Conservation (phyloP, 768 basidiomycete species). For the Kwoniella botswanensis region DNA sequence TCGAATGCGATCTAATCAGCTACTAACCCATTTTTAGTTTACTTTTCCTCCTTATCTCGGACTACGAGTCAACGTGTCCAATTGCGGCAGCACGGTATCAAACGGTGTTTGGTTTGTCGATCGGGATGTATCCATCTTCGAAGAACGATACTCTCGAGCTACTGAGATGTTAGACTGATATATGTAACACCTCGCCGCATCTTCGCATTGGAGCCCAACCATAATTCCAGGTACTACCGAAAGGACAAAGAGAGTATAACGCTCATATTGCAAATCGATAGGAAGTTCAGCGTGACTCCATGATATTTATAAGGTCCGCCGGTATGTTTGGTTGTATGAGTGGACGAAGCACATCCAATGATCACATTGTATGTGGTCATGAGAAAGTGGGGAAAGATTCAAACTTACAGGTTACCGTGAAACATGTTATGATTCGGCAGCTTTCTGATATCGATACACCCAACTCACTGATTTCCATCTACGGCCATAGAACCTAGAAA, state of each 20-base stretch:
- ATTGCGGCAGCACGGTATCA: background rate
- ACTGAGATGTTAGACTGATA: background rate
- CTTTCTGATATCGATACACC: too few species aligned
- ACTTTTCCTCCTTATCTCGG: background rate
- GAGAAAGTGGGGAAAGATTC: too few species aligned
- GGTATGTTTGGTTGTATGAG: too few species aligned
- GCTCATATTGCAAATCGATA: background rate
- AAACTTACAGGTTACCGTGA: too few species aligned
- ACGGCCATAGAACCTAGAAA: background rate
- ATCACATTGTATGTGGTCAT: too few species aligned
- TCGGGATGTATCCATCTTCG: too few species aligned
- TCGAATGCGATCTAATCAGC: background rate
- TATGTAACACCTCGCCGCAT: background rate
- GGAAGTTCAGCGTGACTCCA: background rate
- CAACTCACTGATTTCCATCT: background rate
- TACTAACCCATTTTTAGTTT: background rate
- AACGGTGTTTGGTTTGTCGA: background rate
- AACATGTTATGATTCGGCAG: too few species aligned
- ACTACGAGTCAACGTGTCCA: background rate
- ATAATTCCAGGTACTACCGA: background rate
- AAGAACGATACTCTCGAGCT: background rate
- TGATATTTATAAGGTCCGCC: background rate
- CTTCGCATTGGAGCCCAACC: background rate
- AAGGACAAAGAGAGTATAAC: background rate
- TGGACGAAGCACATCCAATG: too few species aligned